These are phyloP conservation scores for Schoenoplectus triqueter DNA, from an alignment of 202 grass and related monocot genomes.

Conservation along the genomic window DNA sequence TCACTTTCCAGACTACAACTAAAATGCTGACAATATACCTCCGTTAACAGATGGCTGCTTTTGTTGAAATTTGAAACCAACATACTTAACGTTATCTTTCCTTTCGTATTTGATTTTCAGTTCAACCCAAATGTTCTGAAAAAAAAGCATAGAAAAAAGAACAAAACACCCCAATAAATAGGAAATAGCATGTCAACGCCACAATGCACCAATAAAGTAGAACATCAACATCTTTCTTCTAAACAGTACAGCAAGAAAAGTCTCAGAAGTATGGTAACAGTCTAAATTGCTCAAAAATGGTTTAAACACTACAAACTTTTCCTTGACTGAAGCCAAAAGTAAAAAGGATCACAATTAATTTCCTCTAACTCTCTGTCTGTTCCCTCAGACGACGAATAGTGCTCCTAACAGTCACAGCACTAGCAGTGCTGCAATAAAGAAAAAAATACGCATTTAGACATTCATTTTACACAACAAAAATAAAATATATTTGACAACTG, in stretches of 20 bases:
- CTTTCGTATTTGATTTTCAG: too few relatives aligned
- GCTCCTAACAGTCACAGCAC: slow-evolving; percentile 91
- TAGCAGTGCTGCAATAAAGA: slow-evolving; percentile 70
- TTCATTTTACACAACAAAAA: not conserved
- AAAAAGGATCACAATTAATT: not conserved
- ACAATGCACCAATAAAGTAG: not conserved
- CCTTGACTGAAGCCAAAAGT: slow-evolving; percentile 6
- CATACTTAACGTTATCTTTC: too few relatives aligned
- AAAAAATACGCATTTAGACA: slow-evolving; percentile 1
- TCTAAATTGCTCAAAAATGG: slow-evolving; percentile 18
- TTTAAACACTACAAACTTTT: slow-evolving; percentile 19
- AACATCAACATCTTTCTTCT: not conserved
- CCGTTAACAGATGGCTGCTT: too few relatives aligned
- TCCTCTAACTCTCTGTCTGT: slow-evolving; percentile 72
- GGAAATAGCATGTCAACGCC: not conserved
- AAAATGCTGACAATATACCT: too few relatives aligned
- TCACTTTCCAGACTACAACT: too few relatives aligned
- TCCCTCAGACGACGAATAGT: slow-evolving; percentile 89
- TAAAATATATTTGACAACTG: not conserved
- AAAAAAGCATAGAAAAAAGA: too few relatives aligned
- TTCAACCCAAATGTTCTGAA: too few relatives aligned
- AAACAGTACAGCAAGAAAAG: not conserved
- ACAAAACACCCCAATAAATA: not conserved
- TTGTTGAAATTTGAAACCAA: too few relatives aligned
- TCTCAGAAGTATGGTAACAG: slow-evolving; percentile 6